Base-by-base conservation (phyloP, 2,329 filamentous ascomycete species). In the Fusarium marasasianum region DNA sequence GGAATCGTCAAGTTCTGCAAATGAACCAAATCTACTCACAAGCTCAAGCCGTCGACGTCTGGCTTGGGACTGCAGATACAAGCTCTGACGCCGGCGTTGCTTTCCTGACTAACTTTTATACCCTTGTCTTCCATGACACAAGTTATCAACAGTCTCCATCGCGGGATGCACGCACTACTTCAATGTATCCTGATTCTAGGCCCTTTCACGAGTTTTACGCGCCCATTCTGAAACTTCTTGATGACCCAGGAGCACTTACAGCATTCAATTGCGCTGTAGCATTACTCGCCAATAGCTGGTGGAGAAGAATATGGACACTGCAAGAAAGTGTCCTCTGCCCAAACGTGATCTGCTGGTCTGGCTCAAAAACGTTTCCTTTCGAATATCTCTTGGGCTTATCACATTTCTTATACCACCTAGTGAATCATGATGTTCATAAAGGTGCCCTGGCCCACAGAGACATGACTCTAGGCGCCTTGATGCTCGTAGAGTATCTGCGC, bases 231-330 rank as follows among this genome's bases (percentile, higher is more conserved):
- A n/a, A 47, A 17, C 40, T 63, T 1, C 43, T 66, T 3, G 29
- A 55, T 31, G 29, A 63, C 4, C 41, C 10, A 14, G 22, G 1
- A 11, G 10, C 2, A 31, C 6, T 10, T 9, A 10, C 3, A 4
- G 45, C 22, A 10, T 68, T 68, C 3, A 53, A 66, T 11, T 40
- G 43, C 6, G 37, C 54, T 8, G 62, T 68, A 9, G 24, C n/a
- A 6, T 41, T 68, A 14, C 65, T 68, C 11, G 13, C 45, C 5
- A 66, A 51, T 3, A 26, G 11, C 10, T 68, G 62, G 65, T 68
- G 54, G 65, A 66, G 20, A 17, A 66, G 65, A 15, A 68, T 68
- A 29, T 68, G 65, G 65, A 68, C 65, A 3, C 24, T 66, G 24
- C 65, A 68, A 26, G 65, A 66, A 31, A 66, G 65, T 20, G 47